Base-by-base conservation (phyloP, 2,329 filamentous ascomycete species). In the Penicillium griseofulvum region DNA sequence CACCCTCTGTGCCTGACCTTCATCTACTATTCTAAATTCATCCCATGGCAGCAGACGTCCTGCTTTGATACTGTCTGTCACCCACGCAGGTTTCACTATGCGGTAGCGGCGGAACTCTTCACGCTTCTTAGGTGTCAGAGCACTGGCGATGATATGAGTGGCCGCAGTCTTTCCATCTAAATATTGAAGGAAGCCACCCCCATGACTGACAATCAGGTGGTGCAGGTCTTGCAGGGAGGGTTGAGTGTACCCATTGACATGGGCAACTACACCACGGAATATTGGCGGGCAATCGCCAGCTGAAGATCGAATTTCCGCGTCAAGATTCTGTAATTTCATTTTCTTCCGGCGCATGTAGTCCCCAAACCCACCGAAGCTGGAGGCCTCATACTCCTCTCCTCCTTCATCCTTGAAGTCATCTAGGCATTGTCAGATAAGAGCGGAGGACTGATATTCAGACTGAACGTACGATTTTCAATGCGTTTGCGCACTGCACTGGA, bases 301-400 rank as follows among this genome's bases (percentile, higher is more conserved):
- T 4, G 84, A 78, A 31, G 88, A 82, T 55, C 93, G 87, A 42
- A 96, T 79, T 51, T 96, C 85, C 9, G 86, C 87, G 74, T 99
- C 94, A 29, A 94, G 83, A 68, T 99, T 99, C 73, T 97, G 94
- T 4, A 99, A 82, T 71, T 99, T 99, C 73, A 96, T 86, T 80
- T 96, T 97, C 79, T 99, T 99, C 53, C 92, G 87, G 47, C 92
- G 83, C 71, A 97, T 95, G 73, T 97, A 99, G 68, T 97, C 93
- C 24, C 81, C 76, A 67, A 97, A 95, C 9, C 92, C 93, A 26
- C 91, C 90, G 73, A 97, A 99, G 49, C 83, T 84, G 59, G 91
- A 97, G 2, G 81, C 84, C 55, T 87, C 86, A 72, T 99, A 99
- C 72, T 99, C 95, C 55, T 97, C 93, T 54, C 94, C 93, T 24